These are phyloP conservation scores for Emericellopsis cladophorae DNA, from an alignment of 2,329 filamentous ascomycete species.

Conservation along the genomic window DNA sequence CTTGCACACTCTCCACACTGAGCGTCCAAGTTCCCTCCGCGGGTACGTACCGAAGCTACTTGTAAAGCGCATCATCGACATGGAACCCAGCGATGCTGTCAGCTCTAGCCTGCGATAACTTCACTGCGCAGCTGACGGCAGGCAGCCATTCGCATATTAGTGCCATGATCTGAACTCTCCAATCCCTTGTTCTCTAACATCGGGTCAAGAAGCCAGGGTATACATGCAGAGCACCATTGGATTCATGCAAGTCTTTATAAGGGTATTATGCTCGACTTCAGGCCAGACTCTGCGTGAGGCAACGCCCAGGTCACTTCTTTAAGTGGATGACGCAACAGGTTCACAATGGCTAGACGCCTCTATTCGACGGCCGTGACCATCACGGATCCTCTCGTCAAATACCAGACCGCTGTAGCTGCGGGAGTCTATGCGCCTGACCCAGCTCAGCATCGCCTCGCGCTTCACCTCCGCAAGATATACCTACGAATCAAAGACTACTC, in stretches of 20 bases:
- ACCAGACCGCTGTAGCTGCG: slow-evolving; percentile 57
- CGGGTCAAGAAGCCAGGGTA: no score
- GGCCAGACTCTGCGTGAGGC: no score
- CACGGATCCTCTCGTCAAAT: slow-evolving; percentile 65
- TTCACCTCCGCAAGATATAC: slow-evolving; percentile 69
- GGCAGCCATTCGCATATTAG: no score
- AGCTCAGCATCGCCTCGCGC: slow-evolving; percentile 58
- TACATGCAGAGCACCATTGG: no score
- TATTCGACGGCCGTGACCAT: slow-evolving; percentile 39
- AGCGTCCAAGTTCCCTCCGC: neutral
- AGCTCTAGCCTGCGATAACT: no score
- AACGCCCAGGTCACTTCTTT: no score
- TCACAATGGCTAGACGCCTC: slow-evolving; percentile 16
- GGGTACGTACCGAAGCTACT: neutral
- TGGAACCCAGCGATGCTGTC: no score
- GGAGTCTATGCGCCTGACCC: slow-evolving; percentile 56
- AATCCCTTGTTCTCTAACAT: no score
- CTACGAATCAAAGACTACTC: slow-evolving; percentile 66
- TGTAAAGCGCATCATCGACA: neutral
- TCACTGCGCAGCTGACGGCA: no score
- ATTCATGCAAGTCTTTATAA: neutral
- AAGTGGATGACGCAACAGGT: neutral
- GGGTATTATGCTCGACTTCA: neutral
- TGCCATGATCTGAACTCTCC: no score
- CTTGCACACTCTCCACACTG: neutral